Evolutionary conservation across 495 filamentous ascomycete species (phyloP), one percentile per base, ranked within the genome.

Genomic region (Bacidia gigantensis): DNA sequence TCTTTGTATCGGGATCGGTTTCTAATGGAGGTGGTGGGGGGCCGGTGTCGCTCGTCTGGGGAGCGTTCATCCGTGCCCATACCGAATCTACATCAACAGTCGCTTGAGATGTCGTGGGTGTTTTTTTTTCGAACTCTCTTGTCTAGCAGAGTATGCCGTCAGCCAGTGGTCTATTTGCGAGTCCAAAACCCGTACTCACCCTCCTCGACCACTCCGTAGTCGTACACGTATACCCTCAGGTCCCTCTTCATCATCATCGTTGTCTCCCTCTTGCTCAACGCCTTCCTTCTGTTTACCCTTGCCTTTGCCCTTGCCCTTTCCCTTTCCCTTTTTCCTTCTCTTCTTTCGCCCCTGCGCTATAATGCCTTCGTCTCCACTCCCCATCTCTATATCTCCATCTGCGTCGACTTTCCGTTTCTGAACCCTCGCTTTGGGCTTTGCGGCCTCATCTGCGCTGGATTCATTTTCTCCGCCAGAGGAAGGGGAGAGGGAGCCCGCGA

Each of bases 41-140:
- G 41, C 2, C 46, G 58, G 35, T 62, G 55, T 9, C 20, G 11
- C 11, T 1, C 20, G 55, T 55, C n/a, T 62, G 60, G 11, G 68
- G 60, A 7, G 75, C 67, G 21, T 77, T 82, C 86, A 98, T 86
- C 58, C 79, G 74, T 25, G 74, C 76, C 92, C 92, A 98, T 14
- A 97, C 60, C 11, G 80, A 80, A 54, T 97, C 83, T n/a, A 98
- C 85, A 62, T 98, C 86, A 45, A 92, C 69, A 11, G 89, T 95
- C 9, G 83, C 82, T 2, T 79, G 83, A 3, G 81, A 81, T 40
- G 72, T 78, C 49, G 67, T 73, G 5, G 77, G 72, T 26, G 81
- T 66, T n/a, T 65, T 68, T 78, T 81, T 45, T 60, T 85, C 78
- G 64, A 77, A 73, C 56, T 79, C 76, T 63, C 81, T 88, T 60